Evolutionary conservation across 2,329 filamentous ascomycete species (phyloP).

Genomic region (Hymenoscyphus scutula): DNA sequence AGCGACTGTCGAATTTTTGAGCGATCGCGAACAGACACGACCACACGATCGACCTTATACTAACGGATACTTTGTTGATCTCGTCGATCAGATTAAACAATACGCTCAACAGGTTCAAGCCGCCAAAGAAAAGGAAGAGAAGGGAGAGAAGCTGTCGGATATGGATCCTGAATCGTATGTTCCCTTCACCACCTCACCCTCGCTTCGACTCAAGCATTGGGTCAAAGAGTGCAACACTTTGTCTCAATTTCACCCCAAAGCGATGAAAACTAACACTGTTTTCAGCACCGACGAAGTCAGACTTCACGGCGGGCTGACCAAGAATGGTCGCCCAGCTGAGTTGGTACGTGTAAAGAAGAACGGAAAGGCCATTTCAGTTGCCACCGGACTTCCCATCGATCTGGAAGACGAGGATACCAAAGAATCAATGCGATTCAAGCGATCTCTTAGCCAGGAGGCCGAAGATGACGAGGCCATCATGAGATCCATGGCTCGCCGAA

Average conservation of each 20-base stretch:
- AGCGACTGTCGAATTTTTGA: slow-evolving; percentile 80
- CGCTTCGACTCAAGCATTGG: neutral
- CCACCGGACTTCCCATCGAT: slow-evolving; percentile 66
- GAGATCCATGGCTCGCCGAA: slow-evolving; percentile 92
- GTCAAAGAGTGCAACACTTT: neutral
- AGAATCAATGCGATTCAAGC: slow-evolving; percentile 56
- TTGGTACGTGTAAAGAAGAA: slow-evolving; percentile 79
- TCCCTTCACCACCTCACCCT: slow-evolving; percentile 19
- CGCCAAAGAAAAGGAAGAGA: slow-evolving; percentile 64
- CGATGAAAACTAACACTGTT: slow-evolving; percentile 28
- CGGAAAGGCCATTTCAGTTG: slow-evolving; percentile 75
- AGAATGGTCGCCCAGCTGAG: slow-evolving; percentile 80
- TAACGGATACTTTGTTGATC: slow-evolving; percentile 94
- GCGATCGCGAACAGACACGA: slow-evolving; percentile 81
- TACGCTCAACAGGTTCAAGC: slow-evolving; percentile 83
- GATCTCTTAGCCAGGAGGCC: slow-evolving; percentile 65
- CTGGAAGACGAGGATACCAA: slow-evolving; percentile 46
- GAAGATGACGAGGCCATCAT: slow-evolving; percentile 79
- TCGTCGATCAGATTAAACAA: slow-evolving; percentile 87
- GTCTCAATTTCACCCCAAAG: neutral
- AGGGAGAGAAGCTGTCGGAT: slow-evolving; percentile 51
- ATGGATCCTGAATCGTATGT: slow-evolving; percentile 60
- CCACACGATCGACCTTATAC: slow-evolving; percentile 87
- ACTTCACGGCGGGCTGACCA: slow-evolving; percentile 75
- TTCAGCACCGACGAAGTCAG: slow-evolving; percentile 68